Evolutionary conservation across 2,329 filamentous ascomycete genomes (phyloP), one percentile per base, ranked within the genome.

Genomic region (Neofusicoccum umdonicola): DNA sequence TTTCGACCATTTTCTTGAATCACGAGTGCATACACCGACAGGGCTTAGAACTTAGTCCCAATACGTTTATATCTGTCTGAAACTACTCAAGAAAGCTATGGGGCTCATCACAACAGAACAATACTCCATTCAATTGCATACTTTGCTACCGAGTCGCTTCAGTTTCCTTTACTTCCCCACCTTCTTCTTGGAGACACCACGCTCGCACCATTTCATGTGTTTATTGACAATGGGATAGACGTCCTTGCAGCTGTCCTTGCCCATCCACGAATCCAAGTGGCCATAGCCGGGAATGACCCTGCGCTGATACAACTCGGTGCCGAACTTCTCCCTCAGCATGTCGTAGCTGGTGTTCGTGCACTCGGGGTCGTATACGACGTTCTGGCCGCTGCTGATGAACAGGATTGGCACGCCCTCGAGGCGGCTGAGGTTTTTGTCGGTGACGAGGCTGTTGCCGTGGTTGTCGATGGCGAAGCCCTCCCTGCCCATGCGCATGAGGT

Each of bases 401-500:
- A 56, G 50, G 3, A 69, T 66, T 37, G 39, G 47, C 52, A 69
- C 57, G 4, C 64, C 66, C 11, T n/a, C 2, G n/a, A 69, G 42
- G 6, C 67, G 45, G 52, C 66, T 19, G 35, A 69, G 37, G 41
- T 66, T 66, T 4, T 52, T 65, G 4, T 58, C n/a, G 1, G 63
- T 68, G 0, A 67, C 65, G 13, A 70, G 31, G 31, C 65, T 62
- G 0, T 15, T 41, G 5, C 41, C 66, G 4, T 22, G 54, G 6
- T 58, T 62, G 13, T 64, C 52, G 3, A 52, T 41, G 22, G 41
- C 61, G 13, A 6, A 2, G 54, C 41, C 22, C 17, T 17, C 19
- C 11, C 39, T 2, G 7, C 87, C 87, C 77, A 85, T 83, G 41
- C 77, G 77, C 81, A 87, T 87, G 11, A 89, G 80, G 65, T 87